phyloP scores from a whole-genome alignment of 1,284 basidiomycete species.

The Apiotrichum brassicae region DNA sequence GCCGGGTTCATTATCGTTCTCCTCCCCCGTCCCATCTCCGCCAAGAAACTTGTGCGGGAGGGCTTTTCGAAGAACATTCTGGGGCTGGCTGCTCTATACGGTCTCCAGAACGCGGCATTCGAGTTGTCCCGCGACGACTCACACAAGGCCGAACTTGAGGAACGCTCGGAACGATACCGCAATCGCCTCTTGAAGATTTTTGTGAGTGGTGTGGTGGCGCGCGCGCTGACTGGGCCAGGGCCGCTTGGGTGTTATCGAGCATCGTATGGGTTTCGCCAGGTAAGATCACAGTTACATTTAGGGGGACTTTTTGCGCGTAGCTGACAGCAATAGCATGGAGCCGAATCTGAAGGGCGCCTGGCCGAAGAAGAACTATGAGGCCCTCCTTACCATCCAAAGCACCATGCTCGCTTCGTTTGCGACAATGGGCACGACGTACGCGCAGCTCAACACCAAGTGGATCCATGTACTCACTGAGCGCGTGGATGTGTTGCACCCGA shows the following conservation, averaged over 20 bases:
- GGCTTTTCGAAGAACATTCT: constrained; percentile 36
- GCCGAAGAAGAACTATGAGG: constrained; percentile 38
- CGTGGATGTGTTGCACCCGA: constrained; percentile 36
- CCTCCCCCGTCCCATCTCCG: constrained; percentile 40
- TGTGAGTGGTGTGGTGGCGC: constrained; percentile 16
- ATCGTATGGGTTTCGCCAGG: constrained; percentile 29
- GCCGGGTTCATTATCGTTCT: constrained; percentile 41
- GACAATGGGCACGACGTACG: constrained; percentile 31
- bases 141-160: not conserved
- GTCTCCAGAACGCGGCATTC: constrained; percentile 33
- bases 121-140: constrained; percentile 21
- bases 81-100: constrained; percentile 38
- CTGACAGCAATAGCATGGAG: constrained; percentile 16
- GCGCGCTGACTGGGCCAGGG: constrained; percentile 1
- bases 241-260: constrained; percentile 18
- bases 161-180: constrained; percentile 21
- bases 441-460: constrained; percentile 30
- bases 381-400: constrained; percentile 24
- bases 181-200: constrained; percentile 30
- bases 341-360: constrained; percentile 40
- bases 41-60: constrained; percentile 35
- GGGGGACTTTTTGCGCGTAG: too few relatives aligned
- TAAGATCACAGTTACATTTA: constrained; percentile 8
- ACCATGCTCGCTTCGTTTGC: constrained; percentile 32
- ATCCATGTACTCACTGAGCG: constrained; percentile 20